Evolutionary conservation across 352 stramenopile species (phyloP), one percentile per base, ranked within the genome.

Genomic region (Phytophthora boehmeriae): DNA sequence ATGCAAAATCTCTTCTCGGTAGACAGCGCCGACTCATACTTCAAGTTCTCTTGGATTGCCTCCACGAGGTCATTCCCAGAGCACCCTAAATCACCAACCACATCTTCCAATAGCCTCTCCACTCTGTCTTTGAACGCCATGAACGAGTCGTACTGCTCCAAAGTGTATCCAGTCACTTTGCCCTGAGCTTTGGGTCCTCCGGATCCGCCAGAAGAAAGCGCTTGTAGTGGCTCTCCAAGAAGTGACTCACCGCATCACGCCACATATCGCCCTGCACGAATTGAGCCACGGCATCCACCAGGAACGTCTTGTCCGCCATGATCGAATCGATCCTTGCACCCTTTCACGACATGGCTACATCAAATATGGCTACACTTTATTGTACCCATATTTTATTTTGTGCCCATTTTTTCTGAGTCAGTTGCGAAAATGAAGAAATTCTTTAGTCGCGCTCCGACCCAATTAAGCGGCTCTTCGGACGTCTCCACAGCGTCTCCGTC

Each of bases 71-170:
- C 77, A 5, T 80, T 54, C 0, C 74, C 74, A n/a, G 73, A 80
- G 53, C 82, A 93, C 2, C 80, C 80, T 19, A 93, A 55, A 8
- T 91, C 82, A 0, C 46, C 35, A 10, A 93, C 75, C 23, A 92
- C 62, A 9, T 51, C 44, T 53, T 93, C 84, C 28, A 93, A 62
- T 25, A 90, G 54, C 13, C 73, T 61, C 63, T 93, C 82, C 8
- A 87, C 75, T 20, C 87, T 58, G 30, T 92, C 84, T 28, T 88
- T 89, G 53, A 90, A 93, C 41, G 80, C 66, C 52, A 77, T 64
- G 57, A 92, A 93, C n/a, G 75, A 70, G 23, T 83, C 78, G 49
- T 72, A 89, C 53, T 93, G 82, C 41, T 83, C 69, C 32, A 90
- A 39, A 10, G 76, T 66, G 58, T 90, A 74, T 2, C 56, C 69